Percentiles rank a stretch among this genome's conserved stretches.
Conservation (phyloP, 2,329 filamentous ascomycete species). For the Pseudopithomyces maydicus region DNA sequence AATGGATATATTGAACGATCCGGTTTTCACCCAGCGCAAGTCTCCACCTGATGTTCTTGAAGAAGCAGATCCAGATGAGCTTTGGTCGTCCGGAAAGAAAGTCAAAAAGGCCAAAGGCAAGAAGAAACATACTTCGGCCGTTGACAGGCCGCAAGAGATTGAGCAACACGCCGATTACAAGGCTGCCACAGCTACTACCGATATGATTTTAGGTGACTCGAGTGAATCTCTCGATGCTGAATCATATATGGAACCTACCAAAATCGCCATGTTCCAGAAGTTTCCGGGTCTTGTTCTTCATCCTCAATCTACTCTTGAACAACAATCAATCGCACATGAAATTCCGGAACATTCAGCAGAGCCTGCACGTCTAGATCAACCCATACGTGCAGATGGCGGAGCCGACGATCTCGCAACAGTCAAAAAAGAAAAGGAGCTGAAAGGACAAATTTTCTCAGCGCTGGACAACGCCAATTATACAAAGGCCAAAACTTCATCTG, state of each 20-base stretch:
- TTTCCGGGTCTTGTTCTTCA: not conserved
- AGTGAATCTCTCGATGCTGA: not conserved
- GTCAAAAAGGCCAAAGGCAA: constrained; percentile 54
- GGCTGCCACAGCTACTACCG: not conserved
- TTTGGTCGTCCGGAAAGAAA: constrained; percentile 49
- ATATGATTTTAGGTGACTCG: not conserved
- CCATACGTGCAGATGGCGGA: constrained; percentile 10
- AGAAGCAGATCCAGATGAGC: constrained; percentile 43
- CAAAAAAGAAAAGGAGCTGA: constrained; percentile 39
- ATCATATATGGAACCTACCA: not conserved
- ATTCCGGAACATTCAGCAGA: not conserved
- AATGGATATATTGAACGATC: constrained; percentile 43
- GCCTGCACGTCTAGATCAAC: constrained; percentile 4
- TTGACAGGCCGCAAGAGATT: constrained; percentile 13
- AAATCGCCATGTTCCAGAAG: not conserved
- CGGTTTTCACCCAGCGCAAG: constrained; percentile 41
- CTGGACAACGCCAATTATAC: constrained; percentile 37
- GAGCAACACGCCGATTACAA: not conserved
- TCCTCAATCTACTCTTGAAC: not conserved
- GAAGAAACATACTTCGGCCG: constrained; percentile 37
- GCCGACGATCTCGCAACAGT: constrained; percentile 15
- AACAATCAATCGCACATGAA: not conserved
- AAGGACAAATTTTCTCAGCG: constrained; percentile 26
- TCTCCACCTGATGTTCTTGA: constrained; percentile 40
- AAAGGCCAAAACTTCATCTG: constrained; percentile 36